Evolutionary conservation across 2,329 filamentous ascomycete species (phyloP), one percentile per base, ranked within the genome.

Genomic region (Geosmithia flava): DNA sequence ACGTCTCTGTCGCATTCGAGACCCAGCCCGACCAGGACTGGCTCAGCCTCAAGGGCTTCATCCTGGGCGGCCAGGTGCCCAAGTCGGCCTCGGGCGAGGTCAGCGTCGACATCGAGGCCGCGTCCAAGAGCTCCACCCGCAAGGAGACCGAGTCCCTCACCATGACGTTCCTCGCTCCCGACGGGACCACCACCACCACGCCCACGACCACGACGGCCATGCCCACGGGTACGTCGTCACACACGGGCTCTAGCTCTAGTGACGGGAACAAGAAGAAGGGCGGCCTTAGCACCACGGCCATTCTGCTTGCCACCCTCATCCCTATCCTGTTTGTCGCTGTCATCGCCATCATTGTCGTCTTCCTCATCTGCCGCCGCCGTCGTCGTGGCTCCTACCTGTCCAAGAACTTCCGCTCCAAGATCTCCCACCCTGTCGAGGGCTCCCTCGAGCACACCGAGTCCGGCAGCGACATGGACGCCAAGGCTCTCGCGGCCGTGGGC

Each of bases 241-340:
- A 57, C 10, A 52, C 58, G 6, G 45, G 55, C 6, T 49, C 51
- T 20, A 45, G 53, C 13, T 42, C 49, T 11, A 45, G 23, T 27
- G 23, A 8, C 23, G 23, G 8, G 23, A 8, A 51, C 39, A 39
- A 48, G 13, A 46, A 51, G 39, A 39, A 48, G n/a, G 51, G 52
- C 10, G 59, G 56, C 23, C 44, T 64, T 7, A 59, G 53, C 20
- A 67, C 58, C 3, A 56, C 56, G 20, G 58, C 63, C 3, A 62
- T 72, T 20, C 56, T 74, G 6, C 54, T 72, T 15, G 71, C 68
- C 1, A 66, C 69, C 2, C 62, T 74, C 2, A 58, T 75, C 2
- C 70, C 71, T 2, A 53, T 73, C 15, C 52, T 71, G 1, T 55
- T 63, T 19, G 48, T 68, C 11, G 52, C 63, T 0, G 51, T 67